Evolutionary conservation across 495 filamentous ascomycete genomes (phyloP).

Genomic region (Hypoxylon fragiforme): DNA sequence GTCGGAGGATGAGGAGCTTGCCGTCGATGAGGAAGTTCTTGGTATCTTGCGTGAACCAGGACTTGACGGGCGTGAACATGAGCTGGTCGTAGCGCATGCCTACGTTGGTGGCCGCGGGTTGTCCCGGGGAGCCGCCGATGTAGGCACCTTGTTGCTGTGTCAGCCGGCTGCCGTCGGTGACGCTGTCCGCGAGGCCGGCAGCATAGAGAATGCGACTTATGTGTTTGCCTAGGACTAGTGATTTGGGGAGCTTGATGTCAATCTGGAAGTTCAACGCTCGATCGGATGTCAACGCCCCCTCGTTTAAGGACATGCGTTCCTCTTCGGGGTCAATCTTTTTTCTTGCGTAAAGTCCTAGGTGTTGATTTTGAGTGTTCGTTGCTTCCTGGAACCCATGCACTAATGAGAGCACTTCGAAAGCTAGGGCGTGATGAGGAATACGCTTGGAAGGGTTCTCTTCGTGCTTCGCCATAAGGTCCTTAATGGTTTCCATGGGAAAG

Average conservation of each 20-base stretch:
- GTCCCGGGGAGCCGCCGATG: slow-evolving; percentile 63
- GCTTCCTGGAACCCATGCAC: slow-evolving; percentile 71
- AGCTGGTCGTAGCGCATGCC: slow-evolving; percentile 61
- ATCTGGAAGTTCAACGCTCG: slow-evolving; percentile 35
- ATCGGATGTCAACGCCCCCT: background rate
- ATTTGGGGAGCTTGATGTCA: slow-evolving; percentile 67
- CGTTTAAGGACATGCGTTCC: slow-evolving; percentile 2
- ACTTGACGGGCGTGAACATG: slow-evolving; percentile 63
- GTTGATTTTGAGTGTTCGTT: slow-evolving; percentile 57
- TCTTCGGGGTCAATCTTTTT: slow-evolving; percentile 12
- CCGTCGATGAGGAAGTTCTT: slow-evolving; percentile 65
- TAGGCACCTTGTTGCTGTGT: slow-evolving; percentile 62
- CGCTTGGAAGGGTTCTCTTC: slow-evolving; percentile 65
- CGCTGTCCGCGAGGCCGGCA: slow-evolving; percentile 66
- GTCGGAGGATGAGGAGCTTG: slow-evolving; percentile 66
- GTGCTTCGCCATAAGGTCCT: slow-evolving; percentile 67
- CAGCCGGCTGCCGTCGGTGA: slow-evolving; percentile 67
- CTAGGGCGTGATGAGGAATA: slow-evolving; percentile 78
- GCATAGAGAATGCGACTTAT: slow-evolving; percentile 68
- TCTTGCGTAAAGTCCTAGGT: slow-evolving; percentile 57
- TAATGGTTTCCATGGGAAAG: slow-evolving; percentile 67
- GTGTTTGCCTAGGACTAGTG: slow-evolving; percentile 62
- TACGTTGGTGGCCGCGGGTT: slow-evolving; percentile 27
- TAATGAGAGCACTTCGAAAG: slow-evolving; percentile 75
- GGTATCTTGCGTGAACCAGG: slow-evolving; percentile 61